Evolutionary conservation across 768 basidiomycete genomes (phyloP).

Genomic region (Serendipita sp.): DNA sequence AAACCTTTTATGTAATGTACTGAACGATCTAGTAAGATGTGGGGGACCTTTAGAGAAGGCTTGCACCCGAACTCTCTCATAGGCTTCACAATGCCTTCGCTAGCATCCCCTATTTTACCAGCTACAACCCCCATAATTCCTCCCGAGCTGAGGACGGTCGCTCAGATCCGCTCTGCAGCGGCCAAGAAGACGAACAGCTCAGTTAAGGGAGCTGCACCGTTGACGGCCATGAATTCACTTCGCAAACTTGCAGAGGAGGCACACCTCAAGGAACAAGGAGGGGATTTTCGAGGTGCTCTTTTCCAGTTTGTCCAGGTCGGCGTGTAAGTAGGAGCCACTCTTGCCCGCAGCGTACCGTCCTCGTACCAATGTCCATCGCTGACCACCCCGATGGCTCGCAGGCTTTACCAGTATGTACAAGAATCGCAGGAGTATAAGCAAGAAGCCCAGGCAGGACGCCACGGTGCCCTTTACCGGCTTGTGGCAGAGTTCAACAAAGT

Average conservation of each 20-base stretch:
- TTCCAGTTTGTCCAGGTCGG: slow-evolving; percentile 7
- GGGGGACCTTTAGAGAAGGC: not conserved
- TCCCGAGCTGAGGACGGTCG: not conserved
- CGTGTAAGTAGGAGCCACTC: slow-evolving; percentile 3
- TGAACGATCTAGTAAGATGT: no score
- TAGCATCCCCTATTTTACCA: not conserved
- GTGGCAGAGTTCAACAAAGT: slow-evolving; percentile 3
- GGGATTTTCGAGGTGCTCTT: not conserved
- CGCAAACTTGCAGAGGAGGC: slow-evolving; percentile 1
- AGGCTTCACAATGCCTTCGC: not conserved
- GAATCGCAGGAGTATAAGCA: slow-evolving; percentile 5
- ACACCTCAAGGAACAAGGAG: not conserved
- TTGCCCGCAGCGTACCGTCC: not conserved
- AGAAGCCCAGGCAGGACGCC: not conserved
- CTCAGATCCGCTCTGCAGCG: slow-evolving; percentile 4
- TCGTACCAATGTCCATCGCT: not conserved
- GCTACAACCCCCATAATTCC: not conserved
- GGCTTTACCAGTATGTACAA: slow-evolving; percentile 2
- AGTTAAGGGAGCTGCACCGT: slow-evolving; percentile 3
- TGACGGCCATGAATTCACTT: slow-evolving; percentile 5
- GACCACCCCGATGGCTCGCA: not conserved
- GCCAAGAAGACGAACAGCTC: slow-evolving; percentile 4
- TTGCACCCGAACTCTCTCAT: not conserved
- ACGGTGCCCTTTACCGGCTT: slow-evolving; percentile 1
- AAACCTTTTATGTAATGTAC: no score